Conservation (phyloP, 306 rosid genomes). For the Macrotyloma uniflorum region DNA sequence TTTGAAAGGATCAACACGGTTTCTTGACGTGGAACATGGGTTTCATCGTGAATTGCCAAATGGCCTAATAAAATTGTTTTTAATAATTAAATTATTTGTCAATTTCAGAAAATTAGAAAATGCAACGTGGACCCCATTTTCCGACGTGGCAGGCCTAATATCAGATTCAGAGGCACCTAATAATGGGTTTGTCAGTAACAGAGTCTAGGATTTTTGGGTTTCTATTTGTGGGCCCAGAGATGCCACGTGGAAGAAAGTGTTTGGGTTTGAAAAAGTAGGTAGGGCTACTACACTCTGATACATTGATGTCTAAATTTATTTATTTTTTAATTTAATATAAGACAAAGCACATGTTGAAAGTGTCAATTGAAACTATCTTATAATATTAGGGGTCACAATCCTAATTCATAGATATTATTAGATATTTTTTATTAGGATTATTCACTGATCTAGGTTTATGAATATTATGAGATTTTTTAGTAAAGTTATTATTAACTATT, state of each 20-base stretch:
- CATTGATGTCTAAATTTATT: no score
- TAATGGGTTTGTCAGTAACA: constrained; percentile 11
- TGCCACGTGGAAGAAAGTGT: constrained; percentile 24
- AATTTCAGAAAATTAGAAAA: not conserved
- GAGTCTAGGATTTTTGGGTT: not conserved
- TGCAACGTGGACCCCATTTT: not conserved
- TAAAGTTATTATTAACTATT: no score
- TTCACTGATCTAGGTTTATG: no score
- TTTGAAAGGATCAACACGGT: constrained; percentile 31
- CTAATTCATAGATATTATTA: no score
- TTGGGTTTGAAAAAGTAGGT: not conserved
- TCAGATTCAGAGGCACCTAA: not conserved
- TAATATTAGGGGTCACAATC: no score
- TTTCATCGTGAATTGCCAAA: not conserved
- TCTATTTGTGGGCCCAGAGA: not conserved
- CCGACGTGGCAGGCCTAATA: constrained; percentile 18
- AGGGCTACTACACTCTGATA: not conserved
- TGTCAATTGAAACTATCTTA: no score
- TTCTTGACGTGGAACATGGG: constrained; percentile 27
- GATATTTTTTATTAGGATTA: no score
- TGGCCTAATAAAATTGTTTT: not conserved
- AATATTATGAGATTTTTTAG: no score
- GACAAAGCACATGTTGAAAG: no score
- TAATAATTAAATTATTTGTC: not conserved
- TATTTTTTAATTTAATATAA: no score